phyloP scores from a whole-genome alignment of 768 basidiomycete species.

The Lyophyllum shimeji region DNA sequence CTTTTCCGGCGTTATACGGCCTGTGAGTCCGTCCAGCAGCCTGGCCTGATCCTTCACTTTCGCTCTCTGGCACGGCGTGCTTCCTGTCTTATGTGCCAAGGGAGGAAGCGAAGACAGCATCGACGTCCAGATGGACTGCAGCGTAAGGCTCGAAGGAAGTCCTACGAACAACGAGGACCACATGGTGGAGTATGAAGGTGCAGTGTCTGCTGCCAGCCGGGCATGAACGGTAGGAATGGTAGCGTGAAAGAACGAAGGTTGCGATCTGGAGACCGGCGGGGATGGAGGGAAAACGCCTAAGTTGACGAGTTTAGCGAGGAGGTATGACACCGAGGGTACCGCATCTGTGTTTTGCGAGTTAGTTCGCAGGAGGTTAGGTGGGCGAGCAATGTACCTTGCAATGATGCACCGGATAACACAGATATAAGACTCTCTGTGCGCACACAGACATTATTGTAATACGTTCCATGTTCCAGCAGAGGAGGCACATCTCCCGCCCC shows the following conservation, averaged over 20 bases:
- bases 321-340: slow-evolving; percentile 44
- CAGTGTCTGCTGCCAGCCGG: slow-evolving; percentile 28
- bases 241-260: slow-evolving; percentile 68
- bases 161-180: slow-evolving; percentile 50
- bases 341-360: slow-evolving; percentile 29
- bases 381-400: slow-evolving; percentile 39
- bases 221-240: slow-evolving; percentile 48
- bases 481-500: slow-evolving; percentile 41
- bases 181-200: slow-evolving; percentile 39
- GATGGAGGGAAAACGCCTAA: slow-evolving; percentile 62
- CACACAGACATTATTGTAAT: slow-evolving; percentile 52
- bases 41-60: slow-evolving; percentile 52
- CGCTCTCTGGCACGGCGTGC: slow-evolving; percentile 33
- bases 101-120: slow-evolving; percentile 50
- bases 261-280: slow-evolving; percentile 50
- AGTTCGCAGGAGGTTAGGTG: slow-evolving; percentile 5
- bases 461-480: slow-evolving; percentile 53
- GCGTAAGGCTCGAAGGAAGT: slow-evolving; percentile 48
- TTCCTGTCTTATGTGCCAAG: slow-evolving; percentile 27
- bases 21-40: slow-evolving; percentile 55
- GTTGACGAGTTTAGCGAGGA: slow-evolving; percentile 67
- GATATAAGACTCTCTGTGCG: slow-evolving; percentile 54
- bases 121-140: slow-evolving; percentile 60
- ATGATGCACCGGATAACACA: slow-evolving; percentile 34
- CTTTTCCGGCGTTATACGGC: slow-evolving; percentile 39